A percentile compares a stretch with the other conserved stretches of the same genome.
These are phyloP conservation scores for Stenocarpella maydis DNA, from an alignment of 2,329 filamentous ascomycete species.

Conservation along the genomic window DNA sequence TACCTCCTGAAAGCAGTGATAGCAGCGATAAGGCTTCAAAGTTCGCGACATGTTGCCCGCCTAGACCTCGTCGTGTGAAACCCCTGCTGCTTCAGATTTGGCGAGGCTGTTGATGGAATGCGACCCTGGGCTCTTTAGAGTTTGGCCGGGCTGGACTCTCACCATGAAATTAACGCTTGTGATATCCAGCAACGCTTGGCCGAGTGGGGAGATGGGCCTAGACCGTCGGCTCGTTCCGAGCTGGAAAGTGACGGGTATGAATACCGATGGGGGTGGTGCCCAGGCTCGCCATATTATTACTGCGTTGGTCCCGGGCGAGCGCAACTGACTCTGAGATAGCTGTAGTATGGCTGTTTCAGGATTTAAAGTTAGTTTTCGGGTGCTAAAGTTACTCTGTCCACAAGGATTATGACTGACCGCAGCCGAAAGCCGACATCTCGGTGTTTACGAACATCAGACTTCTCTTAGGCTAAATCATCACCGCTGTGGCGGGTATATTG, in stretches of 20 bases:
- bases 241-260: neutral
- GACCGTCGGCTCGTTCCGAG: neutral
- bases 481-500: no score
- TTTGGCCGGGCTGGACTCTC: conserved; percentile 14
- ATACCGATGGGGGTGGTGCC: neutral
- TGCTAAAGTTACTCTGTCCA: neutral
- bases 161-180: neutral
- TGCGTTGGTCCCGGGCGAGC: neutral
- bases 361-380: neutral
- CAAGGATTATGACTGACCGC: neutral
- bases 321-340: neutral
- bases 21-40: conserved; percentile 11
- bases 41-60: neutral
- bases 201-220: neutral
- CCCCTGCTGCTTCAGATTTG: neutral
- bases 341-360: neutral
- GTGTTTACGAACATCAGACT: neutral
- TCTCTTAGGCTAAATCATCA: neutral
- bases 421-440: neutral
- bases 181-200: neutral
- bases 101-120: neutral
- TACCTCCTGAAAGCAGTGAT: conserved; percentile 8
- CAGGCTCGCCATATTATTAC: neutral
- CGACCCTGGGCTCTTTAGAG: neutral
- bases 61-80: conserved; percentile 4